A percentile compares a stretch with the other conserved stretches of the same genome.
Conservation (phyloP, 768 basidiomycete species). For the Tulasnella sp. region DNA sequence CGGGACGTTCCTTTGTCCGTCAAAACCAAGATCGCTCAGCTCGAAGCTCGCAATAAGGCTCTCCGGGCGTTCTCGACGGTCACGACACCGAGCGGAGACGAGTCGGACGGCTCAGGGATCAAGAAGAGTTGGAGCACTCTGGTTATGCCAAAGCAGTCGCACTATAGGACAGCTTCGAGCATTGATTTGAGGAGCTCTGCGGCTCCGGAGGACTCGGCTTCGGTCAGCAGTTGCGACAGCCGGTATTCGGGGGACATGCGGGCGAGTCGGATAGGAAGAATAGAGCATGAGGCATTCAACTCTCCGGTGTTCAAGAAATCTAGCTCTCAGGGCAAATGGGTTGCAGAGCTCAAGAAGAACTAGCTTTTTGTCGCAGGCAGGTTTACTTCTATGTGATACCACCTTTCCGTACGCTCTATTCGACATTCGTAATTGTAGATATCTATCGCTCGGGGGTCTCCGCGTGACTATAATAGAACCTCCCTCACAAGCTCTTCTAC, state of each 20-base stretch:
- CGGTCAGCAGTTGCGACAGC: neutral
- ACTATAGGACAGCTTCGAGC: neutral
- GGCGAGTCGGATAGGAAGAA: neutral
- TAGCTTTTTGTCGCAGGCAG: neutral
- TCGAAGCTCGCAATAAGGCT: slow-evolving; percentile 5
- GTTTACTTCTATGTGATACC: neutral
- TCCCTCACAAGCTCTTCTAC: slow-evolving; percentile 38
- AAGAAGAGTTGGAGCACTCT: slow-evolving; percentile 2
- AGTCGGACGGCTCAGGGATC: neutral
- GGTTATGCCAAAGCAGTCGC: neutral
- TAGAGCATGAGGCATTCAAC: neutral
- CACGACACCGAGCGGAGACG: neutral
- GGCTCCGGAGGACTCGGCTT: neutral
- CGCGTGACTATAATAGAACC: slow-evolving; percentile 22
- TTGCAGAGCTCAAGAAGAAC: neutral
- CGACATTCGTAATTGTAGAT: neutral
- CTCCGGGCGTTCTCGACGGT: neutral
- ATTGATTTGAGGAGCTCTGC: neutral
- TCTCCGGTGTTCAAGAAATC: neutral
- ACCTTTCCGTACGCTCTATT: neutral
- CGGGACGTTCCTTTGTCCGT: neutral
- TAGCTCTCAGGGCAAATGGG: neutral
- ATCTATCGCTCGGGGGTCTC: neutral
- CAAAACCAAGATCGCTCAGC: slow-evolving; percentile 10
- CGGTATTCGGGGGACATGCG: neutral